Conservation (phyloP, 768 basidiomycete genomes). For the Chalciporus sphaerocephalus region DNA sequence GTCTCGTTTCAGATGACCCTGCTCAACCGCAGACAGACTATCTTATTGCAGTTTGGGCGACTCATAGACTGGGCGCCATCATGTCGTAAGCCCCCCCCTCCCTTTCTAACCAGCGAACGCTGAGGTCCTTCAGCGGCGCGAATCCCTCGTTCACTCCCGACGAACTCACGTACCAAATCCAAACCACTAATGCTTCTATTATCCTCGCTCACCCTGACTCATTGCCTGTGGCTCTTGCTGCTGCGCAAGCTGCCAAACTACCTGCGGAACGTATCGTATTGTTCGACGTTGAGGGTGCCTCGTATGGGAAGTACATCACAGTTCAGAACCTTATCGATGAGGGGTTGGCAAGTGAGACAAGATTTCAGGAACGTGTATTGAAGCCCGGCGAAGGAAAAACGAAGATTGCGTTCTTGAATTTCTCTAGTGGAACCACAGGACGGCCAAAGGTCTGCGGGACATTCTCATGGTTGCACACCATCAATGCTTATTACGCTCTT, state of each 20-base stretch:
- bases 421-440: conserved; percentile 76
- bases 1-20: neutral
- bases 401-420: conserved; percentile 66
- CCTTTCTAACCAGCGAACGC: neutral
- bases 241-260: conserved; percentile 39
- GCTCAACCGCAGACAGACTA: conserved; percentile 38
- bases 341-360: conserved; percentile 38
- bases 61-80: conserved; percentile 52
- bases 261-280: conserved; percentile 42
- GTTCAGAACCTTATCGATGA: conserved; percentile 46
- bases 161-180: conserved; percentile 57
- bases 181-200: conserved; percentile 42
- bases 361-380: conserved; percentile 50
- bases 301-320: conserved; percentile 24
- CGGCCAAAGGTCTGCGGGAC: conserved; percentile 54
- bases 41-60: conserved; percentile 52
- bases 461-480: neutral
- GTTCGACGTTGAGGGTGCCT: conserved; percentile 28
- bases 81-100: conserved; percentile 48
- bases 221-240: conserved; percentile 41
- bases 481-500: neutral
- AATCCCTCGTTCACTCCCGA: conserved; percentile 57
- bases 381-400: conserved; percentile 58
- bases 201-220: conserved; percentile 47
- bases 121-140: conserved; percentile 42